These are phyloP conservation scores for Moesziomyces antarcticus DNA, from an alignment of 1,284 basidiomycete genomes.

Conservation along the genomic window DNA sequence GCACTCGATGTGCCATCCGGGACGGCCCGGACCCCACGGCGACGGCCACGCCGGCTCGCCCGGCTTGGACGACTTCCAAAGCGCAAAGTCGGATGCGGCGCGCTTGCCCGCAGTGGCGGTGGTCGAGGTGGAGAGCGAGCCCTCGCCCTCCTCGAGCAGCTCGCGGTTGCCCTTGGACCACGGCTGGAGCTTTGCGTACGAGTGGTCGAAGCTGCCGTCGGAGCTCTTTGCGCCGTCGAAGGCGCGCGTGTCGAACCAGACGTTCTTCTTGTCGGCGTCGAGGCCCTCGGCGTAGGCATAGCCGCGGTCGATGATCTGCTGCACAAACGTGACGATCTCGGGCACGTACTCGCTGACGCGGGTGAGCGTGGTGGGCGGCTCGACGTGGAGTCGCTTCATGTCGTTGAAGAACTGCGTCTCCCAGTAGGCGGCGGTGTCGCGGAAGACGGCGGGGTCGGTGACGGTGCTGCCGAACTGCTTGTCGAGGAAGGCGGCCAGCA, in stretches of 20 bases:
- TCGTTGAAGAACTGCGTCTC: constrained; percentile 90
- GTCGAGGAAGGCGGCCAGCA: constrained; percentile 56
- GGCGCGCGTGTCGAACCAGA: constrained; percentile 92
- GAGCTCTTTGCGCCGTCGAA: constrained; percentile 77
- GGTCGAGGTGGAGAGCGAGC: constrained; percentile 71
- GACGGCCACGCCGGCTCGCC: constrained; percentile 99
- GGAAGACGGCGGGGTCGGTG: constrained; percentile 86
- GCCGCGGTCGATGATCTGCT: constrained; percentile 86
- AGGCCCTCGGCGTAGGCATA: constrained; percentile 77
- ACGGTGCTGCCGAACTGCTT: constrained; percentile 75
- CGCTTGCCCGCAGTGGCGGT: constrained; percentile 73
- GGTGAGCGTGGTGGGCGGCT: constrained; percentile 88
- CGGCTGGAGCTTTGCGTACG: constrained; percentile 95
- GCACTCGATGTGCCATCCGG: constrained; percentile 99
- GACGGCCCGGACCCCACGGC: constrained; percentile 94
- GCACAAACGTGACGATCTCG: constrained; percentile 90
- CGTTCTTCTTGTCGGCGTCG: constrained; percentile 67
- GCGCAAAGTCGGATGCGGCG: constrained; percentile 83
- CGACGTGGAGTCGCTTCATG: constrained; percentile 87
- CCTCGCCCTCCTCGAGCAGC: constrained; percentile 92
- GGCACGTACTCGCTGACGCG: constrained; percentile 97
- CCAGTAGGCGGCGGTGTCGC: constrained; percentile 87
- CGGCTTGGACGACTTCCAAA: constrained; percentile 97
- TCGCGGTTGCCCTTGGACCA: constrained; percentile 94
- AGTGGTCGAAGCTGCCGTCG: constrained; percentile 68